These are phyloP conservation scores for Haplosporangium sp. DNA, from an alignment of 371 early-diverging fungal species.

Conservation along the genomic window DNA sequence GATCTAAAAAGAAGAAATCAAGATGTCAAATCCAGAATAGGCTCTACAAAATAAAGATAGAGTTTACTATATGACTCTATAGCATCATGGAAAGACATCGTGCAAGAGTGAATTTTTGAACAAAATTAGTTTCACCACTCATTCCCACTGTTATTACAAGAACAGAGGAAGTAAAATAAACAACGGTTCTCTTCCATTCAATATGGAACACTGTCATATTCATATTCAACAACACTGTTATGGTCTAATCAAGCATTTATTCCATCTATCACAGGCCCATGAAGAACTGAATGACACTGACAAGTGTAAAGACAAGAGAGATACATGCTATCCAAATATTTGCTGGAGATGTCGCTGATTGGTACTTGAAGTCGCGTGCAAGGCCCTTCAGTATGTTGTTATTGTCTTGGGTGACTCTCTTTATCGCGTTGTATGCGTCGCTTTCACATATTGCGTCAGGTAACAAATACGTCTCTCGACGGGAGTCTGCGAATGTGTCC, in stretches of 20 bases:
- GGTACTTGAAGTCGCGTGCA: conserved; percentile 4
- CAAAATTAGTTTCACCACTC: too few species aligned
- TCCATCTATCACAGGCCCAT: background rate
- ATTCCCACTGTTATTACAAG: too few species aligned
- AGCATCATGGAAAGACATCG: too few species aligned
- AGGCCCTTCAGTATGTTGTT: background rate
- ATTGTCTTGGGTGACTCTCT: background rate
- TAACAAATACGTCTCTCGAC: background rate
- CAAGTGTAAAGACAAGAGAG: conserved; percentile 1
- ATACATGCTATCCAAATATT: background rate
- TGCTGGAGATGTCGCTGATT: conserved; percentile 1
- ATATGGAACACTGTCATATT: background rate
- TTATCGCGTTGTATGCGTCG: background rate
- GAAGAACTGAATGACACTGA: background rate
- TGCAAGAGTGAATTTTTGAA: too few species aligned
- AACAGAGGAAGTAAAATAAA: too few species aligned
- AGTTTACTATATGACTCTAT: too few species aligned
- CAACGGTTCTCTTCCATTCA: too few species aligned
- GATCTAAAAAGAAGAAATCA: too few species aligned
- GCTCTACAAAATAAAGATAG: too few species aligned
- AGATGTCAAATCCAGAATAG: too few species aligned
- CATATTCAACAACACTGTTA: background rate
- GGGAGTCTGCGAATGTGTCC: conserved; percentile 1
- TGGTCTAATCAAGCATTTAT: background rate
- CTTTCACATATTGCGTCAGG: background rate